A percentile compares a stretch with the other conserved stretches of the same genome.
Evolutionary conservation across 768 basidiomycete species (phyloP).

Genomic region (Hericium coralloides): DNA sequence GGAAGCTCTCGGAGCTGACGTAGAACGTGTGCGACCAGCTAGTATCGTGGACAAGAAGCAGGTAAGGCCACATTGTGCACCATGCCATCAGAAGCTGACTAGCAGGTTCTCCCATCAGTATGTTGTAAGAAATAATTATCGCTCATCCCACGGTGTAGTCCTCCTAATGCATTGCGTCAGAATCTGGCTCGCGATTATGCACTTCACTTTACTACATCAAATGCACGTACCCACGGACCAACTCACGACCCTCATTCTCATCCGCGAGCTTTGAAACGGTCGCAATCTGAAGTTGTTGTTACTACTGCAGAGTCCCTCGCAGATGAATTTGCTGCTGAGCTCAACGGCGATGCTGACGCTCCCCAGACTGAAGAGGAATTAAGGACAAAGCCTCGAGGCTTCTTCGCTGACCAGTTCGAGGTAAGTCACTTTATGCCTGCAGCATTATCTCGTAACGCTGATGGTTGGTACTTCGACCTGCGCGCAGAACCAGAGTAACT

Average conservation of each 20-base stretch:
- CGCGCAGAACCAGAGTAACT: slow-evolving; percentile 77
- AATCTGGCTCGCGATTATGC: slow-evolving; percentile 85
- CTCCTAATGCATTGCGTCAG: slow-evolving; percentile 27
- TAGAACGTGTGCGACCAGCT: slow-evolving; percentile 85
- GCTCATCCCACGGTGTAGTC: neutral
- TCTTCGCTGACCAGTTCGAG: slow-evolving; percentile 97
- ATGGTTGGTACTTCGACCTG: too few relatives aligned
- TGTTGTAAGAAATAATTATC: slow-evolving; percentile 26
- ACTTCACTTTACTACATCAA: slow-evolving; percentile 51
- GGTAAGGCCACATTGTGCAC: slow-evolving; percentile 30
- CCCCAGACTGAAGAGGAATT: slow-evolving; percentile 27
- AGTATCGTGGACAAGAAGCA: slow-evolving; percentile 97
- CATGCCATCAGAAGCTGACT: slow-evolving; percentile 12
- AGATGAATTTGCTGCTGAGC: slow-evolving; percentile 20
- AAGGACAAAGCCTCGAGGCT: slow-evolving; percentile 56
- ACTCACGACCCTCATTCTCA: slow-evolving; percentile 3
- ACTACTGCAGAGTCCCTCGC: slow-evolving; percentile 33
- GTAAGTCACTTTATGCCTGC: slow-evolving; percentile 18
- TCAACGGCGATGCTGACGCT: slow-evolving; percentile 18
- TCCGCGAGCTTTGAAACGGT: slow-evolving; percentile 20
- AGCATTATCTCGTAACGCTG: too few relatives aligned
- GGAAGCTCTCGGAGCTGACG: slow-evolving; percentile 76
- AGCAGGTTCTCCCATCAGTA: slow-evolving; percentile 8
- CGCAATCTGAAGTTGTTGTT: slow-evolving; percentile 43
- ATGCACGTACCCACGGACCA: slow-evolving; percentile 22